Percentiles rank a stretch among this genome's conserved stretches.
Evolutionary conservation across 257 asterid genomes (phyloP).

Genomic region (Pogostemon cablin): DNA sequence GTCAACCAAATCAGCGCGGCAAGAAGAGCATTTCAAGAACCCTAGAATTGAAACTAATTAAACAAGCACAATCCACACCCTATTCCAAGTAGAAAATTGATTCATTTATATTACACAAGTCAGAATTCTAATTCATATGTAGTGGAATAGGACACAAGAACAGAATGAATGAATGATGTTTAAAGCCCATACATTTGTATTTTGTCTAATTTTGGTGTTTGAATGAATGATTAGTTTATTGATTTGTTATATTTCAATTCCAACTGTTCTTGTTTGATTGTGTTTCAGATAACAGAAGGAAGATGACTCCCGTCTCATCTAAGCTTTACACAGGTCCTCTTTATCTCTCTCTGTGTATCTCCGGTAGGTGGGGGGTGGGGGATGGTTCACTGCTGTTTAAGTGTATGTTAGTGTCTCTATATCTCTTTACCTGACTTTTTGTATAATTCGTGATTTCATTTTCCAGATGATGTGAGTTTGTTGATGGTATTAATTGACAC

Average conservation of each 20-base stretch:
- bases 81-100: too few species aligned
- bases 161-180: too few species aligned
- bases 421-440: background rate
- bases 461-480: slow-evolving; percentile 84
- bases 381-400: background rate
- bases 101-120: too few species aligned
- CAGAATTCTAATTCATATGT: too few species aligned
- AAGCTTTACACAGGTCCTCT: slow-evolving; percentile 54
- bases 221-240: background rate
- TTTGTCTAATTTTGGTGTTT: background rate
- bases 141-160: too few species aligned
- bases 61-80: too few species aligned
- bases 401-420: slow-evolving; percentile 6
- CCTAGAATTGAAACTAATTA: too few species aligned
- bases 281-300: slow-evolving; percentile 35
- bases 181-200: too few species aligned
- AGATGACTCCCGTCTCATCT: slow-evolving; percentile 52
- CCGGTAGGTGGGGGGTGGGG: background rate
- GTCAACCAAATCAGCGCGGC: too few species aligned
- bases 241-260: background rate
- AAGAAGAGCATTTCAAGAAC: too few species aligned
- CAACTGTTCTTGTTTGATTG: background rate
- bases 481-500: slow-evolving; percentile 80
- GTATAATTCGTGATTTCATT: slow-evolving; percentile 9
- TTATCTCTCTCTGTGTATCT: background rate